Evolutionary conservation across 495 filamentous ascomycete species (phyloP), one percentile per base, ranked within the genome.

Genomic region (Neohortaea acidophila): DNA sequence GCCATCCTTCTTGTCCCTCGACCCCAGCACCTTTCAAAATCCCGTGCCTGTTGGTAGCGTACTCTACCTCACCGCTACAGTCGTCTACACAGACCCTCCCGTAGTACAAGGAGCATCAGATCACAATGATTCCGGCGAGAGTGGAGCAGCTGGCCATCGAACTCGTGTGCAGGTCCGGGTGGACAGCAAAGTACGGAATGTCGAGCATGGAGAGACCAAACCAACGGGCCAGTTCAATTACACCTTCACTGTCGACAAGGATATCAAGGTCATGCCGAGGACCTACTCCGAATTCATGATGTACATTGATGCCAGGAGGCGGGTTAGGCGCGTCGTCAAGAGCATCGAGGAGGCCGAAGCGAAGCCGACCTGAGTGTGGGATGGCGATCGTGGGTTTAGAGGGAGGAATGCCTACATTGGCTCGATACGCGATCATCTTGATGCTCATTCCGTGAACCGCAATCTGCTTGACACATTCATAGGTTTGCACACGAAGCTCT

Each of bases 181-280:
- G 14, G 75, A 84, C 54, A 72, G 72, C 21, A 81, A 81, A 48
- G 80, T 91, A 3, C 61, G 78, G 14, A 71, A 85, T 54, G 72
- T 87, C 8, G 80, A 84, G 62, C 80, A 87, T 48, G 79, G 73
- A 2, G 68, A 67, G 37, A 70, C 70, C 47, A 83, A 79, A 54
- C 71, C 77, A 19, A 84, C 82, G 1, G 83, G 83, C 1, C 73
- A 78, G 52, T 87, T 91, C 54, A 82, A 86, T 44, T 87, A 91
- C 51, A 87, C 82, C 0, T 87, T 87, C 56, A 62, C 72, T 22
- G 81, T 87, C 15, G 70, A 75, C 27, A 75, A 67, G 52, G 69
- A 81, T 51, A 60, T 87, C 21, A 67, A 77, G 48, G 73, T 87
- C 20, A 73, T 86, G 64, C 83, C 83, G 15, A 63, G 75, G 52